Conservation (phyloP, 768 basidiomycete genomes). For the Mycena vulgaris region DNA sequence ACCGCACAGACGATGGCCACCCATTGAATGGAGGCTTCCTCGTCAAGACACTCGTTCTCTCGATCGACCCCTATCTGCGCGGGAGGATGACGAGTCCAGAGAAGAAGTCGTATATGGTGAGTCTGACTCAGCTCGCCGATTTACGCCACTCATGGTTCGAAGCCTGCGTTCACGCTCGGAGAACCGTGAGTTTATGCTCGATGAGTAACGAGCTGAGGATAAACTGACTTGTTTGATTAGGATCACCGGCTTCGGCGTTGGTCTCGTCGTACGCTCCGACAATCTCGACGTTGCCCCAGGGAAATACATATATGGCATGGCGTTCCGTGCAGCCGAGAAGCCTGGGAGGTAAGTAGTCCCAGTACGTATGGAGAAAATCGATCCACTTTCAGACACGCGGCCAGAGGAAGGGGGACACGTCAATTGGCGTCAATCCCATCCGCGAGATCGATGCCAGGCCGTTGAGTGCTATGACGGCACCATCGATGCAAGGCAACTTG, state of each 20-base stretch:
- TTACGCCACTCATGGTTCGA: neutral
- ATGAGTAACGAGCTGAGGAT: no score
- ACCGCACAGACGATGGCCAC: conserved; percentile 58
- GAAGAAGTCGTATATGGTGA: conserved; percentile 44
- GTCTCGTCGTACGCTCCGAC: conserved; percentile 62
- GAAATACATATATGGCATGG: conserved; percentile 57
- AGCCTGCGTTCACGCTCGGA: conserved; percentile 50
- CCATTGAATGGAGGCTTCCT: conserved; percentile 63
- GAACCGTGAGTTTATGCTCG: conserved; percentile 58
- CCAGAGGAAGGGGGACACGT: no score
- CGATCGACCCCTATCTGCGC: conserved; percentile 59
- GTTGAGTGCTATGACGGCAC: no score
- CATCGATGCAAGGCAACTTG: no score
- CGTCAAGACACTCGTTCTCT: conserved; percentile 63
- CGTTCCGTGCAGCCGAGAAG: no score
- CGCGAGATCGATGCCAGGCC: no score
- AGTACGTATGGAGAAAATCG: no score
- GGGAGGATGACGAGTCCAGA: conserved; percentile 54
- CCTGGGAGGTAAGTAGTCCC: no score
- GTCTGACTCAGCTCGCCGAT: conserved; percentile 13
- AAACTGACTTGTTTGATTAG: conserved; percentile 36
- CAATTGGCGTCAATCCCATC: no score
- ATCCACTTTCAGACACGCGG: no score
- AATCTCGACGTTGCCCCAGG: conserved; percentile 49
- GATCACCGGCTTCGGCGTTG: conserved; percentile 54